phyloP scores from a whole-genome alignment of 2,329 filamentous ascomycete genomes.

The Hirsutella thompsonii region DNA sequence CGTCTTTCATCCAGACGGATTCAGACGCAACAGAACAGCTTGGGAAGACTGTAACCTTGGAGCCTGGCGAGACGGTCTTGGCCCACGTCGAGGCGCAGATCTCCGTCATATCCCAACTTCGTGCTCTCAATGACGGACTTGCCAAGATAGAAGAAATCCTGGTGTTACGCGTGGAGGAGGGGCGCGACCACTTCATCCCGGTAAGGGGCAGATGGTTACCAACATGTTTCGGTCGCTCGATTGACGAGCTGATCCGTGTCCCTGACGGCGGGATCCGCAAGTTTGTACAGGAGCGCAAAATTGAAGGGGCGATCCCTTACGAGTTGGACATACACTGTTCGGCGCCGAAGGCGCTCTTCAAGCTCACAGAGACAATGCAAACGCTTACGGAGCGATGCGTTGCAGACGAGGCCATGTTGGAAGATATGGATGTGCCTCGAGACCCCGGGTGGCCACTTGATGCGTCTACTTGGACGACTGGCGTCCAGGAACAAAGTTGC shows the following conservation, averaged over 20 bases:
- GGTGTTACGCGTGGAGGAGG: conserved; percentile 69
- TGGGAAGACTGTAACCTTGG: conserved; percentile 48
- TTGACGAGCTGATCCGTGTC: conserved; percentile 79
- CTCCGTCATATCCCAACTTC: conserved; percentile 48
- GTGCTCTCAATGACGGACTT: conserved; percentile 56
- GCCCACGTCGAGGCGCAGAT: conserved; percentile 58
- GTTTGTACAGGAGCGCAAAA: conserved; percentile 25
- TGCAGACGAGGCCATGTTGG: conserved; percentile 50
- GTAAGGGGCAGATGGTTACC: conserved; percentile 67
- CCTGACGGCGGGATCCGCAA: conserved; percentile 66
- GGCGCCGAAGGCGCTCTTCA: conserved; percentile 79
- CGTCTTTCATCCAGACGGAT: conserved; percentile 42
- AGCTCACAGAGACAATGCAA: conserved; percentile 69
- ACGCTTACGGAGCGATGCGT: conserved; percentile 40
- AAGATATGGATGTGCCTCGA: conserved; percentile 35
- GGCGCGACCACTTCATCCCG: conserved; percentile 84
- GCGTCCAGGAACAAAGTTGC: conserved; percentile 10
- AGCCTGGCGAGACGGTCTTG: conserved; percentile 72
- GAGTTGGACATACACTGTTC: conserved; percentile 56
- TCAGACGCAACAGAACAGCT: conserved; percentile 18
- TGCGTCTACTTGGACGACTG: conserved; percentile 20
- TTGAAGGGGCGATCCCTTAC: conserved; percentile 38
- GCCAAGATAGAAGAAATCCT: conserved; percentile 70
- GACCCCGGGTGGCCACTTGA: conserved; percentile 51
- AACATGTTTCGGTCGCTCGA: conserved; percentile 69